Evolutionary conservation across 192 early-diverging fungal genomes (phyloP), one percentile per base, ranked within the genome.

Genomic region (Jimgerdemannia lactiflua): DNA sequence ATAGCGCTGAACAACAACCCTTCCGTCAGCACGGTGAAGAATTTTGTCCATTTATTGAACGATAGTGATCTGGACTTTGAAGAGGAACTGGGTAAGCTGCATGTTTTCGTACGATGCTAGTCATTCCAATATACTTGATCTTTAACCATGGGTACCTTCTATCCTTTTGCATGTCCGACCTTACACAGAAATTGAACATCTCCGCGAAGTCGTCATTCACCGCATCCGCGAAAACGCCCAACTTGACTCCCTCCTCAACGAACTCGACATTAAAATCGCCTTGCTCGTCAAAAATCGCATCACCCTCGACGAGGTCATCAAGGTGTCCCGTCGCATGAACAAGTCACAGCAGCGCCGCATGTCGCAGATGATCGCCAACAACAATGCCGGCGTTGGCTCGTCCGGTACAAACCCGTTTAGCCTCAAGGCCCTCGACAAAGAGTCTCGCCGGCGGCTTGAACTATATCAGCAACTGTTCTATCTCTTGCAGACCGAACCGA

Each of bases 381-480:
- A 79, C 4, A 59, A 14, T 14, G 6, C 49, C 8, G 82, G 72
- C 39, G 8, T 59, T 14, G 49, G 49, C 49, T 29, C 29, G 29
- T 65, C 64, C 19, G 64, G 64, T 14, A 65, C 64, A 19, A 68
- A 68, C 40, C 88, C 86, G 10, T 91, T 89, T 66, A 91, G 93
- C 67, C 85, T 95, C 54, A 92, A 90, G 64, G 91, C 89, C 42
- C 83, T 93, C 68, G 97, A 99, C 80, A 96, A 96, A 78, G 94
- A 94, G 75, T 94, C 91, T 54, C 80, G 93, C n/a, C 77, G 84
- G 69, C 88, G 90, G 64, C 77, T 95, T 17, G 92, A 93, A 68
- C 80, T 91, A 8, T 99, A 99, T 84, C 95, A 97, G 82, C 89
- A 98, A 73, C 80, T 99, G 66, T 98, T 99, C 70, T 98, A 99